Evolutionary conservation across 2,329 filamentous ascomycete species (phyloP).

Genomic region (Claviceps maximensis): DNA sequence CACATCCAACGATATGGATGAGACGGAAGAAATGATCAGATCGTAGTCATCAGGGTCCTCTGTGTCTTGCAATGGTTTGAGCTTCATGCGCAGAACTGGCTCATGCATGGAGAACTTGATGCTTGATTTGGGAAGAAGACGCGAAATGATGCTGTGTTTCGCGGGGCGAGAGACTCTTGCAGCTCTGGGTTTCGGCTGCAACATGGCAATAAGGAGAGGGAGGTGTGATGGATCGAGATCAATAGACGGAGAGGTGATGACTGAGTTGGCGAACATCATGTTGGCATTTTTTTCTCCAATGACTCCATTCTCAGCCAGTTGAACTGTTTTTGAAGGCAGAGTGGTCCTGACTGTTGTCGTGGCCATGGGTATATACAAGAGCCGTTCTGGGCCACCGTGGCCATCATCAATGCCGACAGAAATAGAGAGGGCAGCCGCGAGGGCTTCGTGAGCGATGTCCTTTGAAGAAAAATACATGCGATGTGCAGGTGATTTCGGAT

Average conservation of each 20-base stretch:
- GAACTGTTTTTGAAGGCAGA: constrained; percentile 83
- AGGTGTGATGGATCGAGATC: constrained; percentile 88
- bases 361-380: constrained; percentile 93
- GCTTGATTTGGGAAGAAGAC: constrained; percentile 83
- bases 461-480: constrained; percentile 95
- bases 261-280: constrained; percentile 89
- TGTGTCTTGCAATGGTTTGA: constrained; percentile 60
- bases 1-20: constrained; percentile 81
- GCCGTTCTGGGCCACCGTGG: constrained; percentile 69
- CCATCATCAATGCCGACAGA: constrained; percentile 86
- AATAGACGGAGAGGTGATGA: constrained; percentile 88
- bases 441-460: constrained; percentile 87
- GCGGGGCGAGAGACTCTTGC: constrained; percentile 27
- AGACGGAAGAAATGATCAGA: constrained; percentile 87
- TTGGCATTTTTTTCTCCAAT: constrained; percentile 83
- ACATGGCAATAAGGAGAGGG: constrained; percentile 66
- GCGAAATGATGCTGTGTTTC: constrained; percentile 63
- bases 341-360: constrained; percentile 93
- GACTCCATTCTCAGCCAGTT: constrained; percentile 58
- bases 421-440: constrained; percentile 83
- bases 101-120: constrained; percentile 96
- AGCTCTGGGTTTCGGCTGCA: constrained; percentile 40
- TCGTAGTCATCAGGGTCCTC: constrained; percentile 73
- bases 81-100: constrained; percentile 77
- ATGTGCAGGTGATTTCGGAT: constrained; percentile 86